These are phyloP conservation scores for Malus asiatica DNA, from an alignment of 306 rosid genomes.

Conservation along the genomic window DNA sequence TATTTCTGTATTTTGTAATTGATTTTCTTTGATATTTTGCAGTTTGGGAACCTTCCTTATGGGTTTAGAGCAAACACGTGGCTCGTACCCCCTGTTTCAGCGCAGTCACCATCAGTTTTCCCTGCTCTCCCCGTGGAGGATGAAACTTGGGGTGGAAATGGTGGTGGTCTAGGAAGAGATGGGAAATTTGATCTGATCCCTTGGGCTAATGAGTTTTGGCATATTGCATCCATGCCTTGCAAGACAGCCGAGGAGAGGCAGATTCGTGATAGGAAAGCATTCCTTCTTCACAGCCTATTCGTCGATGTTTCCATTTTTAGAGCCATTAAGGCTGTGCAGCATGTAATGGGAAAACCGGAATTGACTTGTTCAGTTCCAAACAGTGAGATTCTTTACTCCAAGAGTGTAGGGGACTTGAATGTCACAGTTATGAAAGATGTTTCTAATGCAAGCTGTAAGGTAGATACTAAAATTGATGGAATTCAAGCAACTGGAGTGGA, in stretches of 20 bases:
- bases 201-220: conserved; percentile 83
- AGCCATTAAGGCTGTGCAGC: conserved; percentile 61
- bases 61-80: conserved; percentile 96
- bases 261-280: conserved; percentile 86
- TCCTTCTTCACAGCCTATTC: conserved; percentile 88
- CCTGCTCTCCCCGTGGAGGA: conserved; percentile 84
- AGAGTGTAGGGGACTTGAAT: conserved; percentile 73
- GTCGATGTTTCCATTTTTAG: conserved; percentile 82
- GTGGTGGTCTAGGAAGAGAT: conserved; percentile 86
- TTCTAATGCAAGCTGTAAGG: conserved; percentile 69
- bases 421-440: conserved; percentile 65
- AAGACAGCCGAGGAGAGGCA: conserved; percentile 91
- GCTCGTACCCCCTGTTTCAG: conserved; percentile 90
- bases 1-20: not conserved
- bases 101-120: conserved; percentile 57
- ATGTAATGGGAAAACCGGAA: conserved; percentile 40
- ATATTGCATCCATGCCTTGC: conserved; percentile 83
- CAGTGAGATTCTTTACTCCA: conserved; percentile 36
- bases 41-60: conserved; percentile 96
- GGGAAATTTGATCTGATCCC: conserved; percentile 71
- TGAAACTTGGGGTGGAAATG: conserved; percentile 92
- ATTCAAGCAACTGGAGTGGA: conserved; percentile 61
- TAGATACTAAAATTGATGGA: conserved; percentile 91
- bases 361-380: conserved; percentile 30
- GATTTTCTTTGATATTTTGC: conserved; percentile 17